Evolutionary conservation across 345 rosid species (phyloP).

Genomic region (Aquilaria yunnanensis): DNA sequence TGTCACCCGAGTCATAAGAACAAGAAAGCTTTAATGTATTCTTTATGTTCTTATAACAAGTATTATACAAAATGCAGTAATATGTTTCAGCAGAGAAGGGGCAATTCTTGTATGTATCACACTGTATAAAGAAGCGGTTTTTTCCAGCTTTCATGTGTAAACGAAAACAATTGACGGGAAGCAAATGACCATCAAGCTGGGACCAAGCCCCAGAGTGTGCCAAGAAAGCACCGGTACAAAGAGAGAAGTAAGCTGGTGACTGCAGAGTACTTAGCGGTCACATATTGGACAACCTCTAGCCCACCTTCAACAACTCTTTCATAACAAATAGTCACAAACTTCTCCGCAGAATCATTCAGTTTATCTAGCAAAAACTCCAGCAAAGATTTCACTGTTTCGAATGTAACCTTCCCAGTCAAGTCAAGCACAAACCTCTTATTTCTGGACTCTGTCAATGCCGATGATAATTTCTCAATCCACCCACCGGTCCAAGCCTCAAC

Average conservation of each 20-base stretch:
- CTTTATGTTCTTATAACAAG: too few relatives aligned
- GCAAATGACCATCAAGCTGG: conserved; percentile 20
- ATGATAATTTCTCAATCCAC: conserved; percentile 54
- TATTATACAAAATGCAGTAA: too few relatives aligned
- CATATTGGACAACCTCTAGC: conserved; percentile 37
- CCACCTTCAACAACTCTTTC: conserved; percentile 42
- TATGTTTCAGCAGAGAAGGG: too few relatives aligned
- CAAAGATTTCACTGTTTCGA: conserved; percentile 64
- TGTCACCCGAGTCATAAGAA: too few relatives aligned
- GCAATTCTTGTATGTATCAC: too few relatives aligned
- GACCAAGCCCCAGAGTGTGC: conserved; percentile 44
- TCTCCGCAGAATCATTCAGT: conserved; percentile 32
- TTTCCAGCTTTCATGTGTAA: too few relatives aligned
- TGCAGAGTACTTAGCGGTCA: conserved; percentile 44
- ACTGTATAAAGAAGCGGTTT: too few relatives aligned
- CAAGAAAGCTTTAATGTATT: too few relatives aligned
- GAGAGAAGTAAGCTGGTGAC: conserved; percentile 47
- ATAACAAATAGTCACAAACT: conserved; percentile 25
- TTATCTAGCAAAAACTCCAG: conserved; percentile 54
- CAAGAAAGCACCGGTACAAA: conserved; percentile 54
- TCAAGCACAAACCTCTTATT: conserved; percentile 69
- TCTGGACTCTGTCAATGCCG: conserved; percentile 54
- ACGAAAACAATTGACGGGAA: too few relatives aligned
- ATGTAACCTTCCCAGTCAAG: conserved; percentile 58
- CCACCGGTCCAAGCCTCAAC: conserved; percentile 10